Base-by-base conservation (phyloP, 208 protist genomes). In the Crithidia mellificae region DNA sequence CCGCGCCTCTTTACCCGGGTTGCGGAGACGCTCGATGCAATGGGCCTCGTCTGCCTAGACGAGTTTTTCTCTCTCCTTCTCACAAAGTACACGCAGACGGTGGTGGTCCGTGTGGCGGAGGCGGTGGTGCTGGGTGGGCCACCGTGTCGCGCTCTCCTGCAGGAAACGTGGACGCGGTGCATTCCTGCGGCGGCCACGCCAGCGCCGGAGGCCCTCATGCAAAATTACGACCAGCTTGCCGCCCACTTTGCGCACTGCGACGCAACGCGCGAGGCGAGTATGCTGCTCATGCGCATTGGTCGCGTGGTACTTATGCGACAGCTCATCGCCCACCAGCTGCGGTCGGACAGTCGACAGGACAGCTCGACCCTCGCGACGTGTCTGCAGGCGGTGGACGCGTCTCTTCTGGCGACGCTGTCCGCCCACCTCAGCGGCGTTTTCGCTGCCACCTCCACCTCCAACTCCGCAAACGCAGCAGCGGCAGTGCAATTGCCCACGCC, bases 51-150 rank as follows among this genome's bases (percentile, higher is more conserved):
- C n/a, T 90, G 83, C 52, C 65, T 96, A 2, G 96, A 98, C 69
- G 71, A 83, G 25, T 78, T 98, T 12, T 72, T 98, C 9, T 89
- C 84, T 65, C 98, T 98, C 70, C 94, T 98, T 56, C 83, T 93
- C 24, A 94, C 94, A 15, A 95, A 93, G 25, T 89, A 98, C 55
- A 62, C 98, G 27, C 85, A 98, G 62, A 24, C 82, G 11, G 74
- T 85, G 20, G 51, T 91, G 38, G 55, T 68, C 20, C 57, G 56
- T 2, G 76, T 94, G 17, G 76, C 64, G 6, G 65, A 70, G 58
- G 55, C 53, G 30, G 38, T 44, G 20, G 44, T 56, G 54, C 43
- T 25, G 46, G 57, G 69, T 4, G 67, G 66, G n/a, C 41, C 62
- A 3, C 20, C 46, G 32, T 57, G 66, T 4, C 38, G 51, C 11